These are phyloP conservation scores for Epichloe sibirici DNA, from an alignment of 2,329 filamentous ascomycete genomes.

Conservation along the genomic window DNA sequence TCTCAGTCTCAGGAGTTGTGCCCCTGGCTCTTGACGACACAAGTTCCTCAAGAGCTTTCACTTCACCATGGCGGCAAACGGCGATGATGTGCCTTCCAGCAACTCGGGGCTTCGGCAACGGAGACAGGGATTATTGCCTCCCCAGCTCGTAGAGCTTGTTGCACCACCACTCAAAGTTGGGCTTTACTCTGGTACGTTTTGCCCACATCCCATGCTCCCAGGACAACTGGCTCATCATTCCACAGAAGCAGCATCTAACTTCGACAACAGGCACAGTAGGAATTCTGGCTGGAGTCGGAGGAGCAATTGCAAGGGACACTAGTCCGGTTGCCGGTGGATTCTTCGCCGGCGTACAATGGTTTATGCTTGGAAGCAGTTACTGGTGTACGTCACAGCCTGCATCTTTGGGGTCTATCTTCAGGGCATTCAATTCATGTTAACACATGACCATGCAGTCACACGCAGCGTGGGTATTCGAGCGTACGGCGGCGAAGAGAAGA, in stretches of 20 bases:
- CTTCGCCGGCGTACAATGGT: slow-evolving; percentile 68
- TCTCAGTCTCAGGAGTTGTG: background rate
- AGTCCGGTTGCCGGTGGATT: slow-evolving; percentile 59
- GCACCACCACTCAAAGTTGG: slow-evolving; percentile 46
- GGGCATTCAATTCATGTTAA: background rate
- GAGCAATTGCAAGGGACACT: slow-evolving; percentile 57
- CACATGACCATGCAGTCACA: slow-evolving; percentile 28
- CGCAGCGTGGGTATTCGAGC: slow-evolving; percentile 33
- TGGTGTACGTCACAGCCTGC: slow-evolving; percentile 44
- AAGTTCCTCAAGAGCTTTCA: background rate
- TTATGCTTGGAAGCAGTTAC: slow-evolving; percentile 62
- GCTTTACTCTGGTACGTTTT: slow-evolving; percentile 38
- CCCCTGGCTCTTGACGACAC: background rate
- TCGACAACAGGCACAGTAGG: slow-evolving; percentile 42
- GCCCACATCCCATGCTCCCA: background rate
- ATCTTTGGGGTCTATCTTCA: background rate
- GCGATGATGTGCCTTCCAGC: slow-evolving; percentile 8
- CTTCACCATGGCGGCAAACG: slow-evolving; percentile 9
- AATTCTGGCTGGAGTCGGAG: slow-evolving; percentile 51
- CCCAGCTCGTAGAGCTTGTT: slow-evolving; percentile 32
- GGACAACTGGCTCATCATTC: background rate
- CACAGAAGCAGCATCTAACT: background rate
- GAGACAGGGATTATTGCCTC: slow-evolving; percentile 27
- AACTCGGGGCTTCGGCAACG: slow-evolving; percentile 13
- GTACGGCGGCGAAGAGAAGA: slow-evolving; percentile 37